These are phyloP conservation scores for Salvia miltiorrhiza DNA, from an alignment of 257 asterid genomes.

Conservation along the genomic window DNA sequence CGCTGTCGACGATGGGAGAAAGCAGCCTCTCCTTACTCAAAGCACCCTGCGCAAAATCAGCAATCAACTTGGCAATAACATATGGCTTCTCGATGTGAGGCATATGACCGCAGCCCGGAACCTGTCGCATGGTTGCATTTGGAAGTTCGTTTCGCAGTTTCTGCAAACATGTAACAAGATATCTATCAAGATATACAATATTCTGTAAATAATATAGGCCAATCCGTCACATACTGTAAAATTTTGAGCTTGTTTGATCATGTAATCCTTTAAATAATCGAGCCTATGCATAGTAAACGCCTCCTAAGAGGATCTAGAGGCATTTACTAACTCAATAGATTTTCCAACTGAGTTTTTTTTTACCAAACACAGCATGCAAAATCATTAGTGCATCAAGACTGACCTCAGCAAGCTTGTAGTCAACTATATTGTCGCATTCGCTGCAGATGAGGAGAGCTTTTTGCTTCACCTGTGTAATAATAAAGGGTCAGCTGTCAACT, in stretches of 20 bases:
- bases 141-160: constrained; percentile 49
- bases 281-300: too few species aligned
- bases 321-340: too few species aligned
- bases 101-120: constrained; percentile 62
- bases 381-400: neutral
- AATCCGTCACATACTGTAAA: too few species aligned
- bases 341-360: too few species aligned
- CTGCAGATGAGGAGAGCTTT: constrained; percentile 58
- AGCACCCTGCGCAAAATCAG: constrained; percentile 38
- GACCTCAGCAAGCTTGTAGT: constrained; percentile 52
- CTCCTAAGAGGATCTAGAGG: too few species aligned
- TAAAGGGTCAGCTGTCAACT: neutral
- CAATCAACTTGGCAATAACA: constrained; percentile 41
- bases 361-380: neutral
- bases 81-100: constrained; percentile 77
- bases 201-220: too few species aligned
- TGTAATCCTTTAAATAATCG: too few species aligned
- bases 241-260: too few species aligned
- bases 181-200: too few species aligned
- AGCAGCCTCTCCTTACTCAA: neutral
- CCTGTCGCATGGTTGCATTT: constrained; percentile 38
- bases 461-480: constrained; percentile 51
- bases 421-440: constrained; percentile 48
- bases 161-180: constrained; percentile 28
- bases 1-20: constrained; percentile 1